Evolutionary conservation across 805 yeast genomes (phyloP).

Genomic region (Wickerhamomyces rabaulensis): DNA sequence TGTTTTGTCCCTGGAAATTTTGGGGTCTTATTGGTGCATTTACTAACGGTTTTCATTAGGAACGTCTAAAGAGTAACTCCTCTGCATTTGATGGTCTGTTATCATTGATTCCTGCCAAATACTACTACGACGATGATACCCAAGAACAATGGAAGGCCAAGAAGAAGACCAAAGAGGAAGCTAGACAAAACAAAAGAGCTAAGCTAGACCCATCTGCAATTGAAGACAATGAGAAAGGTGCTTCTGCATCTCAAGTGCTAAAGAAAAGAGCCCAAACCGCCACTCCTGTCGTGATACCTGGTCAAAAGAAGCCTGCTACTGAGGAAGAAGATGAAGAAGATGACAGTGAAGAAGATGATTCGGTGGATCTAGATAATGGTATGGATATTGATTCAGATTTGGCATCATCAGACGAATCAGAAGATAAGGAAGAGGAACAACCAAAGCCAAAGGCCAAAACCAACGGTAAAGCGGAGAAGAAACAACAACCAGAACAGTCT

Average conservation of each 20-base stretch:
- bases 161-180: conserved; percentile 66
- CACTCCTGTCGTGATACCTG: conserved; percentile 35
- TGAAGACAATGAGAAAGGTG: conserved; percentile 42
- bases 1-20: conserved; percentile 8
- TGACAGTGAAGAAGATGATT: conserved; percentile 10
- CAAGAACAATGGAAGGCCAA: conserved; percentile 87
- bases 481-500: conserved; percentile 20
- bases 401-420: conserved; percentile 20
- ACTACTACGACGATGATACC: conserved; percentile 86
- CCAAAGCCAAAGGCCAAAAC: conserved; percentile 10
- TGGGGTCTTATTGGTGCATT: background rate
- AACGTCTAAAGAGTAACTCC: conserved; percentile 72
- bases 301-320: conserved; percentile 21
- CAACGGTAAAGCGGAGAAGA: conserved; percentile 7
- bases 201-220: conserved; percentile 69
- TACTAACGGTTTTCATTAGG: conserved; percentile 31
- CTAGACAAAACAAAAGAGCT: conserved; percentile 52
- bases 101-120: conserved; percentile 90
- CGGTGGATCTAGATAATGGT: conserved; percentile 15
- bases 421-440: conserved; percentile 15
- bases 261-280: conserved; percentile 51
- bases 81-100: conserved; percentile 83
- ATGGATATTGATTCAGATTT: conserved; percentile 14
- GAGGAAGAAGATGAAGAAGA: conserved; percentile 13
- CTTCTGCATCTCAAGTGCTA: conserved; percentile 57